Percentiles rank a stretch among this genome's conserved stretches.
Conservation (phyloP, 345 rosid genomes). For the Lagerstroemia speciosa region DNA sequence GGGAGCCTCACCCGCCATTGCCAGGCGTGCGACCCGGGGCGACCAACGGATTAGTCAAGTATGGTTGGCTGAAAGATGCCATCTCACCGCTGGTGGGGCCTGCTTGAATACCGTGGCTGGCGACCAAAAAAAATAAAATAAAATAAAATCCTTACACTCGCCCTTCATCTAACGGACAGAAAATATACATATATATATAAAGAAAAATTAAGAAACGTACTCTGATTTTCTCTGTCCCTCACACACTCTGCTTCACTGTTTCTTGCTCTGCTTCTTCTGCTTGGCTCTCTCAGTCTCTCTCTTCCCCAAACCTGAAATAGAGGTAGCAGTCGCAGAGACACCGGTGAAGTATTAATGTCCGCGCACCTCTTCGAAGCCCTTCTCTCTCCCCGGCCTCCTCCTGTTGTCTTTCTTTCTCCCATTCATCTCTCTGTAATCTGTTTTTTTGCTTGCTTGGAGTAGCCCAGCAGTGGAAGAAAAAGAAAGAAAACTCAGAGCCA, state of each 20-base stretch:
- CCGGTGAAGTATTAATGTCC: background rate
- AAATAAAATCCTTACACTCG: too few relatives aligned
- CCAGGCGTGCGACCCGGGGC: too few relatives aligned
- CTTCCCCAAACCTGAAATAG: constrained; percentile 5
- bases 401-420: constrained; percentile 19
- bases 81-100: too few relatives aligned
- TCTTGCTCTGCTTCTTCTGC: background rate
- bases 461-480: background rate
- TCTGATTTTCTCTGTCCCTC: background rate
- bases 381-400: constrained; percentile 7
- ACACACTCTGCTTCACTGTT: background rate
- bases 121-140: too few relatives aligned
- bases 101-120: too few relatives aligned
- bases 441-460: background rate
- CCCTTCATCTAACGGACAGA: background rate
- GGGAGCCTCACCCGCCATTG: too few relatives aligned
- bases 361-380: background rate
- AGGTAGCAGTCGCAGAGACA: constrained; percentile 5
- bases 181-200: background rate
- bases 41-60: too few relatives aligned
- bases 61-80: too few relatives aligned
- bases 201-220: background rate
- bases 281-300: background rate
- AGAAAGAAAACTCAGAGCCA: background rate
- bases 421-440: background rate